A percentile compares a stretch with the other conserved stretches of the same genome.
phyloP scores from a whole-genome alignment of 2,329 filamentous ascomycete genomes.

The Cladorrhinum sp. region DNA sequence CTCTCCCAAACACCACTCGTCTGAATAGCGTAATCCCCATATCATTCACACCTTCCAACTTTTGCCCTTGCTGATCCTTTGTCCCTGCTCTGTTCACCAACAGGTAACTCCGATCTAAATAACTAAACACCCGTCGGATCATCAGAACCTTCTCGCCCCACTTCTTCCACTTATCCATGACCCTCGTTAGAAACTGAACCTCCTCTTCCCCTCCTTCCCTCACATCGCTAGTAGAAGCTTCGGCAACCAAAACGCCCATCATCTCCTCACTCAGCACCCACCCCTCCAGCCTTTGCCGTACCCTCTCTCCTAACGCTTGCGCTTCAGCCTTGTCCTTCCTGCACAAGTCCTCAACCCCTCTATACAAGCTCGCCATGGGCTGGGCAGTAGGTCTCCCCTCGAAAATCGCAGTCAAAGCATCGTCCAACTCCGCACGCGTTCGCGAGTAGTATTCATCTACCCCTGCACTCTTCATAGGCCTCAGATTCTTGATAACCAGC shows the following conservation, averaged over 20 bases:
- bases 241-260: constrained; percentile 43
- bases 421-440: constrained; percentile 70
- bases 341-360: constrained; percentile 88
- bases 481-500: constrained; percentile 91
- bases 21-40: constrained; percentile 76
- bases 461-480: constrained; percentile 54
- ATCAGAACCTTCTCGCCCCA: constrained; percentile 78
- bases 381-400: constrained; percentile 57
- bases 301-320: constrained; percentile 56
- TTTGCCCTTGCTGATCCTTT: constrained; percentile 42
- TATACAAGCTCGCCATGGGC: constrained; percentile 86
- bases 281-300: constrained; percentile 63
- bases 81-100: constrained; percentile 37
- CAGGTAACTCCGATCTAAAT: constrained; percentile 85
- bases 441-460: constrained; percentile 75
- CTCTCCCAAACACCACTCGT: constrained; percentile 47
- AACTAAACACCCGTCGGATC: constrained; percentile 88
- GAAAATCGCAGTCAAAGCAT: constrained; percentile 72
- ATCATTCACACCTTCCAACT: constrained; percentile 71
- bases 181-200: constrained; percentile 48
- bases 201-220: constrained; percentile 56
- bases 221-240: constrained; percentile 27
- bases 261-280: constrained; percentile 62
- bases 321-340: constrained; percentile 67
- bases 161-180: constrained; percentile 61